phyloP scores from a whole-genome alignment of 202 grass and related monocot genomes.

The Carex arenaria region DNA sequence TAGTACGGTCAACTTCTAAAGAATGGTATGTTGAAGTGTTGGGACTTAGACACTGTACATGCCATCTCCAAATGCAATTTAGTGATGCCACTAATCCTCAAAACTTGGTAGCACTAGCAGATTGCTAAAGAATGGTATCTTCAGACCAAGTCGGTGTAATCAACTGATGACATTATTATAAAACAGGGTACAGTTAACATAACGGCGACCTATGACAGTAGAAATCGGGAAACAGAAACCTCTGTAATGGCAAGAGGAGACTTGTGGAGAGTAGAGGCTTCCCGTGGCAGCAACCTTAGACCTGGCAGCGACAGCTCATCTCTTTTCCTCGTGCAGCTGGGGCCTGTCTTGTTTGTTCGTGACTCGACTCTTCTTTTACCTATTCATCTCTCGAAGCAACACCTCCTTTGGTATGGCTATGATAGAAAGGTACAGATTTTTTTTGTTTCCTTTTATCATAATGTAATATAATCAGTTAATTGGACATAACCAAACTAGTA shows the following conservation, averaged over 20 bases:
- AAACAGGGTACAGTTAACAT: slow-evolving; percentile 73
- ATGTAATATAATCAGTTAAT: background rate
- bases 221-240: slow-evolving; percentile 52
- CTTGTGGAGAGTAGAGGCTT: slow-evolving; percentile 79
- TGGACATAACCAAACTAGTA: background rate
- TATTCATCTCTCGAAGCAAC: slow-evolving; percentile 86
- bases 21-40: background rate
- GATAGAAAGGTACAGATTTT: slow-evolving; percentile 62
- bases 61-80: background rate
- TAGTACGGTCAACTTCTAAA: background rate
- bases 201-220: slow-evolving; percentile 56
- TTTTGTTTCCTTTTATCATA: background rate
- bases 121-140: background rate
- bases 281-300: slow-evolving; percentile 39
- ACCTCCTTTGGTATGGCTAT: slow-evolving; percentile 98
- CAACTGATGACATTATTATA: slow-evolving; percentile 20
- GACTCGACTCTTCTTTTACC: slow-evolving; percentile 91
- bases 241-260: slow-evolving; percentile 84
- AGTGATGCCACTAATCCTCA: background rate
- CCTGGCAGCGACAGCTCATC: slow-evolving; percentile 58
- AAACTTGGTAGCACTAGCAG: background rate
- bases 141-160: background rate
- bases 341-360: slow-evolving; percentile 73
- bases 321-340: slow-evolving; percentile 84
- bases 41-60: background rate